phyloP scores from a whole-genome alignment of 805 yeast genomes.

The Metschnikowia gelsemii region DNA sequence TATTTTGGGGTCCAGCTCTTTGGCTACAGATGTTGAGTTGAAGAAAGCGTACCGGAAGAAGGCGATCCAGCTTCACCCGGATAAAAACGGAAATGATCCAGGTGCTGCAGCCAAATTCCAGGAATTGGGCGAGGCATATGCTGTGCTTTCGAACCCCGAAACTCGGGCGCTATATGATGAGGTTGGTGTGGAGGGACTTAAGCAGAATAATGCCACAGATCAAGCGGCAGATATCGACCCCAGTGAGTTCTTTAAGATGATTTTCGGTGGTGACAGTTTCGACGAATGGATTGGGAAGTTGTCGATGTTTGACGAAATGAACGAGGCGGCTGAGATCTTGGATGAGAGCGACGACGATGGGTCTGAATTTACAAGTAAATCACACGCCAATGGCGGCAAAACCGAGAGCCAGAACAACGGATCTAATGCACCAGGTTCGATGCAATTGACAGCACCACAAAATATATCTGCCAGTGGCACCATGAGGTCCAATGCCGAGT shows the following conservation, averaged over 20 bases:
- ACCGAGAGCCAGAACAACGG: conserved; percentile 1
- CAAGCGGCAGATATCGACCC: conserved; percentile 78
- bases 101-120: conserved; percentile 87
- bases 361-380: conserved; percentile 14
- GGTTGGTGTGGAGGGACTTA: conserved; percentile 60
- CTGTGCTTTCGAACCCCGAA: conserved; percentile 71
- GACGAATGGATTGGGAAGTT: conserved; percentile 85
- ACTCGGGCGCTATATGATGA: conserved; percentile 76
- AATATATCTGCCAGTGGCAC: conserved; percentile 1
- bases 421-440: conserved; percentile 3
- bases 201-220: conserved; percentile 66
- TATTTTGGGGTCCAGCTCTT: conserved; percentile 60
- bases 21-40: conserved; percentile 77
- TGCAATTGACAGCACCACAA: conserved; percentile 27
- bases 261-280: conserved; percentile 84
- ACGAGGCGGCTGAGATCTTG: conserved; percentile 55
- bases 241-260: conserved; percentile 73
- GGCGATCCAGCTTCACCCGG: conserved; percentile 52
- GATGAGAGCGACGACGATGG: conserved; percentile 38
- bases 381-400: neutral
- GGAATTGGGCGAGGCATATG: conserved; percentile 64
- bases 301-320: conserved; percentile 71
- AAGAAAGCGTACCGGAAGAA: conserved; percentile 72
- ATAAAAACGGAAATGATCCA: conserved; percentile 93
- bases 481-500: no score